Base-by-base conservation (phyloP, 1,284 basidiomycete genomes). In the Leccinum olivaceoglutinosum region DNA sequence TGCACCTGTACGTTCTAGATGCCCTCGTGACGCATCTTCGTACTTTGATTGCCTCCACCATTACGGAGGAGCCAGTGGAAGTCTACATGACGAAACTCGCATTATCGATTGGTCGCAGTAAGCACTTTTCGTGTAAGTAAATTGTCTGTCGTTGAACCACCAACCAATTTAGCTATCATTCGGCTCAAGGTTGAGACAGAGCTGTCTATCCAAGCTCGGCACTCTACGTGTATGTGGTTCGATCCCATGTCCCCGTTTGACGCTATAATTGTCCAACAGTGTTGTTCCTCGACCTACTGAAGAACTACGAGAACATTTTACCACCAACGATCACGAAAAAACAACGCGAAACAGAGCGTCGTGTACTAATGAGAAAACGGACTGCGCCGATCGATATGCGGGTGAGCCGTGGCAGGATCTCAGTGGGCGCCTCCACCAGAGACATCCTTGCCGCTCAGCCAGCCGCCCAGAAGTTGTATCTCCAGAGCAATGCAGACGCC, bases 381-480 rank as follows among this genome's bases (percentile, higher is more conserved):
- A 96, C 95, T 1, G 89, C 89, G 1, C 89, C 90, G 0, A 81
- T 97, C 55, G 96, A 98, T 76, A 89, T 95, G 86, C 87, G 94
- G 58, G 82, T 93, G 75, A 90, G 85, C 69, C 82, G 93, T 71
- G 77, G 85, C 74, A 75, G 81, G 68, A 81, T 91, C 68, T 85
- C 98, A 82, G 76, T 90, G 76, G 76, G 89, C 74, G 72, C 93
- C 80, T 71, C 96, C 78, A 63, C 95, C 73, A 65, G 93, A 85
- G 74, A 98, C 80, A 73, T 96, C 79, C 74, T 94, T 81, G 69
- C 93, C 81, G 74, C 95, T 81, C 73, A 90, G 80, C 82, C 88
- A 65, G 79, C 82, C 41, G 85, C 83, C 4, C 85, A 87, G 72
- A 85, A 85, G 64, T 46, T 80, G 12, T 54, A 60, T 18, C 5